Conservation (phyloP, 345 rosid species). For the Rhizophora mangle region DNA sequence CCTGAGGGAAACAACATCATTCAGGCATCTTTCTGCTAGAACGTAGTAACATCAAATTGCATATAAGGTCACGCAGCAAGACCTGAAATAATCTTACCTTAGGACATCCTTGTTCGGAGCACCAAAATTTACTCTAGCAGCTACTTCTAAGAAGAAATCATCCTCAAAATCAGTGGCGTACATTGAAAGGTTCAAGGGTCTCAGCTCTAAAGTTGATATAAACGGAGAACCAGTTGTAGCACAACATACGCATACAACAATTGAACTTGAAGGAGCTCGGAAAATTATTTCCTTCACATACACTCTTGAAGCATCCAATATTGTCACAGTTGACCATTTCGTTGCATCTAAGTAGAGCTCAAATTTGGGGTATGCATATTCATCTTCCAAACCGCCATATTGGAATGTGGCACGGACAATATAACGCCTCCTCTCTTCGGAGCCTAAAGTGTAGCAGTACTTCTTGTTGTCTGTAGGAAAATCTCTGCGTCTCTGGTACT, state of each 20-base stretch:
- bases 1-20: constrained; percentile 42
- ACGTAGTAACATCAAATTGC: background rate
- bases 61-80: background rate
- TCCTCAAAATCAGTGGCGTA: constrained; percentile 89
- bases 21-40: background rate
- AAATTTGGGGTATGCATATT: constrained; percentile 77
- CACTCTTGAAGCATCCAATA: constrained; percentile 63
- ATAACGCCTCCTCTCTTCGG: constrained; percentile 77
- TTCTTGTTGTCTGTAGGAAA: constrained; percentile 76
- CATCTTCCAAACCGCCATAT: constrained; percentile 54
- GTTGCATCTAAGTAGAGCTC: constrained; percentile 85
- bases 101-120: constrained; percentile 59
- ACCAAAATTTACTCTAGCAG: constrained; percentile 93
- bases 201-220: constrained; percentile 79
- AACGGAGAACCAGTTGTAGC: constrained; percentile 89
- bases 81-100: constrained; percentile 43
- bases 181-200: constrained; percentile 85
- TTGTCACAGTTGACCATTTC: constrained; percentile 77
- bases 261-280: constrained; percentile 66
- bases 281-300: constrained; percentile 80
- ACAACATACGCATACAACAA: constrained; percentile 87
- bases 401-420: constrained; percentile 86
- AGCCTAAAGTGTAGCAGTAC: constrained; percentile 69
- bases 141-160: constrained; percentile 72
- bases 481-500: constrained; percentile 59